These are phyloP conservation scores for Guadua angustifolia DNA, from an alignment of 176 grass and related monocot genomes.

Conservation along the genomic window DNA sequence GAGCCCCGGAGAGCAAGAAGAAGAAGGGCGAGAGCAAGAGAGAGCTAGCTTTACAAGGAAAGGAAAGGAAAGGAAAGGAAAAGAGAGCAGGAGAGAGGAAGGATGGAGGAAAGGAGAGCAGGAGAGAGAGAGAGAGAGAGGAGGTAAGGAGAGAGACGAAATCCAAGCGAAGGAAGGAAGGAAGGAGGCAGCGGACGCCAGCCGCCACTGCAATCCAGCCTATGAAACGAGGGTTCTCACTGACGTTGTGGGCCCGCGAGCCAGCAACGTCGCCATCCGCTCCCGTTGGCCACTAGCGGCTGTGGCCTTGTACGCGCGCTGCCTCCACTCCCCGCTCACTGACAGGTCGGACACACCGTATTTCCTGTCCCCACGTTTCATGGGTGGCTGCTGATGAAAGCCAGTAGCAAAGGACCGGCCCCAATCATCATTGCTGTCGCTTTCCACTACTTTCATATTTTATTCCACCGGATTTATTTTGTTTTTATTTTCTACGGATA, in stretches of 20 bases:
- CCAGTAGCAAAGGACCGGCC: background rate
- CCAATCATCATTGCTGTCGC: slow-evolving; percentile 44
- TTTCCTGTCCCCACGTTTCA: background rate
- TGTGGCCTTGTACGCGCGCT: too few species aligned
- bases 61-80: too few species aligned
- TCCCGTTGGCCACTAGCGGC: too few species aligned
- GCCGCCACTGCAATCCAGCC: slow-evolving; percentile 25
- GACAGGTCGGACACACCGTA: background rate
- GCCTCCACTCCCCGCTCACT: background rate
- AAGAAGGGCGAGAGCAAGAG: too few species aligned
- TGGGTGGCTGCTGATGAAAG: rapidly evolving
- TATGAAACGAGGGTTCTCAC: background rate
- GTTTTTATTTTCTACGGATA: background rate
- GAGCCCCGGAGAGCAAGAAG: too few species aligned
- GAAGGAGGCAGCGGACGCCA: background rate
- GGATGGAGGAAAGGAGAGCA: background rate
- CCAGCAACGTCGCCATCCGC: background rate
- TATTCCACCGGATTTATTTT: background rate
- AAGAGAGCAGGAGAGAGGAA: too few species aligned
- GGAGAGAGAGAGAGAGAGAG: background rate
- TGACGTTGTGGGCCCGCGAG: background rate
- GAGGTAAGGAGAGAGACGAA: background rate
- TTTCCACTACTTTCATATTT: background rate
- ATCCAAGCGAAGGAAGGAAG: too few species aligned
- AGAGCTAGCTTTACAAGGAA: background rate